Evolutionary conservation across 192 early-diverging fungal species (phyloP), one percentile per base, ranked within the genome.

Genomic region (Dissophora ornata): DNA sequence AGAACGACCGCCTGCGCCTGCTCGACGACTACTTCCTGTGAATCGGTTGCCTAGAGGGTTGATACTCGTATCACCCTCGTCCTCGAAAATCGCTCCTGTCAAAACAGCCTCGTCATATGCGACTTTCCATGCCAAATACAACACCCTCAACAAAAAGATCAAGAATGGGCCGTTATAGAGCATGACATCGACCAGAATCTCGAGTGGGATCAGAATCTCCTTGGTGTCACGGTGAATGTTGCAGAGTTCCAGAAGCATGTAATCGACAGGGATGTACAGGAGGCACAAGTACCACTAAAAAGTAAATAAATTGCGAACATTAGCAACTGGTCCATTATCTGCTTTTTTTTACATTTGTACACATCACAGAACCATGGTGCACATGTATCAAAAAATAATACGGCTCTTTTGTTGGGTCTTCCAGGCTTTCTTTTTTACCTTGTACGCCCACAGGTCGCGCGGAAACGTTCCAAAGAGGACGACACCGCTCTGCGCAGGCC

Each of bases 401-500:
- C 13, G 6, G 7, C 36, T 38, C 10, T 40, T 9, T 2, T 16
- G 1, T 57, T 38, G 2, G 15, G 34, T 4, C 12, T 21, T 2
- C 0, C 19, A 26, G 16, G 21, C 25, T 21, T 24, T 38, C 7
- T 13, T 38, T 13, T 9, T 38, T 61, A 77, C 73, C 73, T 77
- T 77, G 30, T 67, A 51, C 11, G 73, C 53, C 73, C 73, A 77
- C 0, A 77, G 47, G 21, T 77, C 73, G 2, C 73, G n/a, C 0
- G 73, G 59, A 57, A 67, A 67, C 53, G 62, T 77, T 24, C 73
- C 73, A 77, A 77, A 77, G 49, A 77, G 19, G 24, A 77, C 64
- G 16, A 77, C 73, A 15, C 73, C 73, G 25, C 73, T 77, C 65
- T 77, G 73, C 4, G 73, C 73, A 4, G 73, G 73, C 13, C 73